Base-by-base conservation (phyloP, 1,284 basidiomycete species). In the Apiotrichum montevideense region DNA sequence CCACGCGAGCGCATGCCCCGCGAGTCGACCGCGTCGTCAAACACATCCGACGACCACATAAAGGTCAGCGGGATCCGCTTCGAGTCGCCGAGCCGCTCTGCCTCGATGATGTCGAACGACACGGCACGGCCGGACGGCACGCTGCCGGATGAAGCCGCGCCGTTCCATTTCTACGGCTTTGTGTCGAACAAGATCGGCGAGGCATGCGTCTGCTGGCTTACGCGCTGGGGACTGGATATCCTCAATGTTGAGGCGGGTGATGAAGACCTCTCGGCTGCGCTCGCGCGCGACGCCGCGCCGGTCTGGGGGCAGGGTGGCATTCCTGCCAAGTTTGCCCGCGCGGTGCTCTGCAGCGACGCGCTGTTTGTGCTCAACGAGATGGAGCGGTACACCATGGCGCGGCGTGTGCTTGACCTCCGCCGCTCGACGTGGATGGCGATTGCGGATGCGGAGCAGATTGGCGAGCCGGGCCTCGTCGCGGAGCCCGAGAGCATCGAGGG, bases 151-250 rank as follows among this genome's bases (percentile, higher is more conserved):
- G 29, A 3, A 2, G 58, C 58, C 10, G 48, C 35, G 10, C 48
- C 37, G 9, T 73, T 57, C 4, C 86, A 84, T 66, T 84, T 86
- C 68, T 93, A 93, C 69, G 93, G 92, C 29, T 80, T 84, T 29
- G 81, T 90, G 4, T 88, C 88, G 0, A 85, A 92, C 75, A 93
- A 91, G 77, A 88, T 96, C 60, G 92, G 92, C 33, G 90, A 95
- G 74, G 87, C 90, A 0, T 87, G 87, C 63, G 83, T 84, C 4
- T 91, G 88, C 72, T 97, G 92, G 91, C 80, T 95, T 10, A 81
- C 86, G 0, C 81, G 89, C 40, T 96, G 92, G 91, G 90, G 87
- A 0, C 73, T 78, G 15, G 91, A 95, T 70, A 81, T 94, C 56
- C 80, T 95, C 45, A 71, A 74, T 10, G 80, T 83, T 51, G 91